A percentile compares a stretch with the other conserved stretches of the same genome.
phyloP scores from a whole-genome alignment of 2,329 filamentous ascomycete species.

The Berkeleyomyces rouxiae region DNA sequence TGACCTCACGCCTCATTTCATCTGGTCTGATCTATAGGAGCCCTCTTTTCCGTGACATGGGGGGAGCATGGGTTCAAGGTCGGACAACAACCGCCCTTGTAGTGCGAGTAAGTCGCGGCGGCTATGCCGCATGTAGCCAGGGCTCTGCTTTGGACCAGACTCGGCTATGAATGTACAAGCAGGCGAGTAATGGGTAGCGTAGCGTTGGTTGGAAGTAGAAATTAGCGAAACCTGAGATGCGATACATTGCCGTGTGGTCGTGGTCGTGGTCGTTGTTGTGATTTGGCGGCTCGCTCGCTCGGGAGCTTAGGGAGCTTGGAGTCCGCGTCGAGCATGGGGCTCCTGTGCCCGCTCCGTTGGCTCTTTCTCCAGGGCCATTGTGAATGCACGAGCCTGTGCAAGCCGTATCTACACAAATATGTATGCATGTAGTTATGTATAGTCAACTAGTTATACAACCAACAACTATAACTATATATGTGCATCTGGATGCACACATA shows the following conservation, averaged over 20 bases:
- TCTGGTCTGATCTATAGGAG: neutral
- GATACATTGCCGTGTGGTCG: neutral
- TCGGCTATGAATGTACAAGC: no score
- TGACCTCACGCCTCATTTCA: neutral
- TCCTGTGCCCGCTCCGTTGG: no score
- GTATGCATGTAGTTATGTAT: no score
- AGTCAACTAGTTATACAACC: neutral
- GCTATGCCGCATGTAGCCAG: neutral
- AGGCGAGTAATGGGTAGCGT: no score
- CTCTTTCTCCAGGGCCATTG: no score
- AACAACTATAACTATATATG: neutral
- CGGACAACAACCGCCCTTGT: neutral
- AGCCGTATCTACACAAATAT: no score
- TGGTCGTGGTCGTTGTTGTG: neutral
- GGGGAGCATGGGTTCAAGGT: neutral
- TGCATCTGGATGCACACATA: no score
- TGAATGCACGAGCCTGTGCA: no score
- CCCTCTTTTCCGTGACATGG: no score
- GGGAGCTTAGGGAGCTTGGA: no score
- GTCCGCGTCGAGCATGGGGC: no score
- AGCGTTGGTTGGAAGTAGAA: neutral
- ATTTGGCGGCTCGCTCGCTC: neutral
- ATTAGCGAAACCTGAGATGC: neutral
- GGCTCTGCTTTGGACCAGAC: neutral
- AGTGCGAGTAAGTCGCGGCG: neutral